Evolutionary conservation across 2,329 filamentous ascomycete genomes (phyloP).

Genomic region (Dactylonectria estremocensis): DNA sequence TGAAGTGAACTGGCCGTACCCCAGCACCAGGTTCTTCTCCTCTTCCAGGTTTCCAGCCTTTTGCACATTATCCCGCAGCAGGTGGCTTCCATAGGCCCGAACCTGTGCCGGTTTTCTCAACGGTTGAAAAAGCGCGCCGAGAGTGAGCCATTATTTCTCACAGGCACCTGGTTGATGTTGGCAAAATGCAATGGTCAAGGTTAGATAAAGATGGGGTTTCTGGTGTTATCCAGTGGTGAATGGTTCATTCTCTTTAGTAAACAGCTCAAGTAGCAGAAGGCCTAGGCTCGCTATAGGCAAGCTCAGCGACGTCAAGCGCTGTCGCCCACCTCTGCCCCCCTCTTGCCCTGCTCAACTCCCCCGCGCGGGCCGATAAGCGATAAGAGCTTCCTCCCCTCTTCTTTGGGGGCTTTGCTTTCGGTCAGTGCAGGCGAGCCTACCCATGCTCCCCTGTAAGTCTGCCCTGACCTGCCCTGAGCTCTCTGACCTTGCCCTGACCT

Average conservation of each 20-base stretch:
- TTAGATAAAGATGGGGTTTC: slow-evolving; percentile 22
- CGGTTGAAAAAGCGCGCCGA: slow-evolving; percentile 18
- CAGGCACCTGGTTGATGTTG: slow-evolving; percentile 16
- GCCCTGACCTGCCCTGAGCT: slow-evolving; percentile 30
- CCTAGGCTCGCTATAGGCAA: slow-evolving; percentile 19
- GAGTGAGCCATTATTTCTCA: slow-evolving; percentile 30
- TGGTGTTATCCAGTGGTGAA: slow-evolving; percentile 24
- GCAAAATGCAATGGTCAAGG: slow-evolving; percentile 7
- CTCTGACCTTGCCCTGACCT: slow-evolving; percentile 24
- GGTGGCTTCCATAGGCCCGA: slow-evolving; percentile 22
- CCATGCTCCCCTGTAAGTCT: slow-evolving; percentile 32
- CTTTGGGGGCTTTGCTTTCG: slow-evolving; percentile 26
- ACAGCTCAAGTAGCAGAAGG: slow-evolving; percentile 14
- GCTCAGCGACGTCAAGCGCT: slow-evolving; percentile 4
- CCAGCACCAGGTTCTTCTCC: slow-evolving; percentile 9
- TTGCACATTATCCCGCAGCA: slow-evolving; percentile 22
- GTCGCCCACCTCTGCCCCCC: slow-evolving; percentile 1
- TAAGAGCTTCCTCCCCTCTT: slow-evolving; percentile 44
- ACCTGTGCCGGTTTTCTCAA: slow-evolving; percentile 14
- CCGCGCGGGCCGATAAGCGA: slow-evolving; percentile 49
- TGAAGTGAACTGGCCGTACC: neutral
- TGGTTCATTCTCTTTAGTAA: slow-evolving; percentile 28
- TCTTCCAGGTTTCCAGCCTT: neutral
- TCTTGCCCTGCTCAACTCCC: slow-evolving; percentile 23
- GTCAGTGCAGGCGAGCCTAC: slow-evolving; percentile 33